Conservation (phyloP, 176 grass and related monocot genomes). For the Panicum miliaceum region DNA sequence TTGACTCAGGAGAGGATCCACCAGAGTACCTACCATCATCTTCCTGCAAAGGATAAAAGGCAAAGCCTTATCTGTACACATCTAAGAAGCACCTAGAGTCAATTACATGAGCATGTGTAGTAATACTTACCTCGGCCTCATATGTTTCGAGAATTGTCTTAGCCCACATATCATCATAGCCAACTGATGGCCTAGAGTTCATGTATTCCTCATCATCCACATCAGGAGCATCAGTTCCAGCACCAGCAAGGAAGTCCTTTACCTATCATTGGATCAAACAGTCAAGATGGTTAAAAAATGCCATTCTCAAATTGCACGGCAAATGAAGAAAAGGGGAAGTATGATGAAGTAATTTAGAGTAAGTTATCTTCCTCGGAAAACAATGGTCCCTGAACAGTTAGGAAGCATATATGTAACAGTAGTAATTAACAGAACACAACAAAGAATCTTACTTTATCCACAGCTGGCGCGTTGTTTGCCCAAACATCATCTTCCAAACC, state of each 20-base stretch:
- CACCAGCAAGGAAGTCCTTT: conserved; percentile 97
- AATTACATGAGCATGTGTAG: conserved; percentile 21
- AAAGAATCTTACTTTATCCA: conserved; percentile 79
- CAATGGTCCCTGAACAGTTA: neutral
- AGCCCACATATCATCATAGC: conserved; percentile 99
- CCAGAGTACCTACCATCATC: conserved; percentile 96
- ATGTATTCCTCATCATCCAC: conserved; percentile 97
- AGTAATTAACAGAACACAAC: conserved; percentile 19
- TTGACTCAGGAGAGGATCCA: conserved; percentile 87
- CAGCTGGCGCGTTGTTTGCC: conserved; percentile 82
- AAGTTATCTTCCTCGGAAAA: conserved; percentile 20
- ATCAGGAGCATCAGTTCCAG: conserved; percentile 98
- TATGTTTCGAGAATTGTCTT: conserved; percentile 96
- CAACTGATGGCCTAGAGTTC: conserved; percentile 90
- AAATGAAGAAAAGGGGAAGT: conserved; percentile 23
- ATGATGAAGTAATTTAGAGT: conserved; percentile 6
- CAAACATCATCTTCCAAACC: conserved; percentile 92
- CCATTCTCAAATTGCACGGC: conserved; percentile 25
- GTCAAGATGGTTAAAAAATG: conserved; percentile 4
- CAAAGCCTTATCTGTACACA: conserved; percentile 24
- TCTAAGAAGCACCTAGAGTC: conserved; percentile 14
- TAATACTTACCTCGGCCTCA: conserved; percentile 79
- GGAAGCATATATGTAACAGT: neutral
- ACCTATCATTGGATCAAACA: conserved; percentile 64
- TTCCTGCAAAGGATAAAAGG: conserved; percentile 65